Evolutionary conservation across 345 rosid species (phyloP).

Genomic region (Aethionema arabicum): DNA sequence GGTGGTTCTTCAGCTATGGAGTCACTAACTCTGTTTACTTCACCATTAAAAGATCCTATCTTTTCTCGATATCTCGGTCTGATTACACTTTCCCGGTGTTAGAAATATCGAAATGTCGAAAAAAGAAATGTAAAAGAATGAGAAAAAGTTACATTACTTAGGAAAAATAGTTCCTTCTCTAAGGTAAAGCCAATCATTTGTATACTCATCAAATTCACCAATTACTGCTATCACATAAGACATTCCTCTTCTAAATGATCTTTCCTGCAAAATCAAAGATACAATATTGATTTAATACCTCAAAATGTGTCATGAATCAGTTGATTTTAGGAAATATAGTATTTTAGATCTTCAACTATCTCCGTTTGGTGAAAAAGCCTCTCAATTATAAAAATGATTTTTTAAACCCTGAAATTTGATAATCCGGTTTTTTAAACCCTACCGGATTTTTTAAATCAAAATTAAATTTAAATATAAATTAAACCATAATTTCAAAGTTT

Average conservation of each 20-base stretch:
- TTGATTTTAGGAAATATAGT: background rate
- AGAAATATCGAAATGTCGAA: constrained; percentile 11
- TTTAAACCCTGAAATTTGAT: too few species aligned
- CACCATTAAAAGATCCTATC: constrained; percentile 46
- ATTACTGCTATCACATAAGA: constrained; percentile 89
- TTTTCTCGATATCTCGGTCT: constrained; percentile 71
- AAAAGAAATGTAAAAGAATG: constrained; percentile 11
- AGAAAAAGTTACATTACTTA: constrained; percentile 45
- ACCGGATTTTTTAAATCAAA: too few species aligned
- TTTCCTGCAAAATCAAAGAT: constrained; percentile 55
- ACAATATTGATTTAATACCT: background rate
- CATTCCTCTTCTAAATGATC: constrained; percentile 67
- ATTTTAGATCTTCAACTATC: too few species aligned
- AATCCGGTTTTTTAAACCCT: too few species aligned
- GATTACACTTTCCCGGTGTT: constrained; percentile 31
- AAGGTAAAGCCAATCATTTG: constrained; percentile 84
- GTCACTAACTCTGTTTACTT: constrained; percentile 42
- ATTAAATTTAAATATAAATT: too few species aligned
- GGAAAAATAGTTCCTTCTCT: constrained; percentile 85
- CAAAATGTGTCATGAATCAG: background rate
- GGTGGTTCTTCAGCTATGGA: constrained; percentile 49
- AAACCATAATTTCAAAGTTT: too few species aligned
- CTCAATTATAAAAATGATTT: too few species aligned
- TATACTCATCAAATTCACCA: constrained; percentile 86
- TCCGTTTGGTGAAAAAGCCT: too few species aligned